Base-by-base conservation (phyloP, 2,329 filamentous ascomycete genomes). In the Corinectria fuckeliana region DNA sequence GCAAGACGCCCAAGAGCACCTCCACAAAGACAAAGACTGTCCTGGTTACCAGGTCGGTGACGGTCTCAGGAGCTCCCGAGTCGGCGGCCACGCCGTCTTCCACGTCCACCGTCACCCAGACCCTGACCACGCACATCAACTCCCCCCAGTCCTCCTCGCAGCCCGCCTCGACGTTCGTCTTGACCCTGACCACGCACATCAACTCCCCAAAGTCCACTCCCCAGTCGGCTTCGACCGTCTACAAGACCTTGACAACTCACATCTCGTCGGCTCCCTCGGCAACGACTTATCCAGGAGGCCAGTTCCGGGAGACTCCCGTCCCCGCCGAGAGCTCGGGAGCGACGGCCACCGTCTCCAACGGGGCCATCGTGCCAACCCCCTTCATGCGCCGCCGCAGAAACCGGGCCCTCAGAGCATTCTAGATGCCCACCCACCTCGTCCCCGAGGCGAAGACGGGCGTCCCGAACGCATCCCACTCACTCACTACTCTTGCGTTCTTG, bases 341-440 rank as follows among this genome's bases (percentile, higher is more conserved):
- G 10, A 38, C 51, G 7, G 53, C 62, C 7, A 26, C 62, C 18
- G 59, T 48, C 7, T 58, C 57, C 16, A 59, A 26, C 23, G 59
- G 23, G 30, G 57, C 32, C 62, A 58, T 21, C 56, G 61, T 53
- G 60, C 69, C 16, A 44, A 57, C 23, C 60, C 63, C 41, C 16
- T 68, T 69, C 49, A 63, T 70, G 32, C 68, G 66, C 23, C 59
- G 61, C 18, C 69, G 69, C 21, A 50, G 49, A 18, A 64, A 62
- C 57, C 70, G 70, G 70, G 69, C 62, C 20, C 60, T 71, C 51
- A 69, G 69, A 25, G 48, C 59, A 49, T 63, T 62, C 18, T 70
- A 69, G 58, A 50, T 47, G 5, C 28, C 34, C 14, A 9, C 5
- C 18, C 32, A 28, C 26, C 14, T 18, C 8, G 25, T 16, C 3